Evolutionary conservation across 768 basidiomycete genomes (phyloP), one percentile per base, ranked within the genome.

Genomic region (Leccinum ochraceum): DNA sequence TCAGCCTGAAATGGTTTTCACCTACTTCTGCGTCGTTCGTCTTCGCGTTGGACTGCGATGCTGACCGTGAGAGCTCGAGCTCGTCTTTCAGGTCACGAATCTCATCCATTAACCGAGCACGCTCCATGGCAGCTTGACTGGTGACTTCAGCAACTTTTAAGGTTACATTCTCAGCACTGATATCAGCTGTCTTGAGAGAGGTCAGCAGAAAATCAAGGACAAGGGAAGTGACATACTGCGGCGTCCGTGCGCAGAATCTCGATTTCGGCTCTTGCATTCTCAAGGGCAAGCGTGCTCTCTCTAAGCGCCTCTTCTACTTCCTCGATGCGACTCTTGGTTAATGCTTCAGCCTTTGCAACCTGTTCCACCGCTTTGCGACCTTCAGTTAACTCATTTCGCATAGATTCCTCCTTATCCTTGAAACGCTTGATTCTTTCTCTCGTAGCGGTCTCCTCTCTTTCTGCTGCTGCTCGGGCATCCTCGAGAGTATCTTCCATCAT

Each of bases 261-360:
- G 13, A 98, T 89, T 74, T 99, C 96, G 14, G 91, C 92, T 58
- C 91, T 79, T 6, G 95, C 91, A 66, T 89, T 89, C 73, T 98
- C 95, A 10, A 98, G 81, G 0, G 95, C 92, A 50, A 86, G 80
- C 3, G 87, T 88, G 65, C 90, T 93, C 77, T 98, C 95, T 63
- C 89, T 79, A 44, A 98, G 77, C 3, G 96, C 96, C 66, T 90
- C 91, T 71, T 96, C 94, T 22, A 94, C 82, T 71, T 99, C 96
- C 60, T 88, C 88, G 0, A 93, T 80, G 30, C 94, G 82, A 32
- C 75, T 72, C 60, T 88, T 83, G 1, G 88, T 85, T 48, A 74
- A 72, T 14, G 77, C 79, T 69, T 94, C 92, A 1, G 86, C 80
- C 67, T 86, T 85, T 52, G 77, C 60, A 60, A 88, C 74, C 61